Conservation (phyloP, 2,329 filamentous ascomycete species). For the Thielaviopsis populi region DNA sequence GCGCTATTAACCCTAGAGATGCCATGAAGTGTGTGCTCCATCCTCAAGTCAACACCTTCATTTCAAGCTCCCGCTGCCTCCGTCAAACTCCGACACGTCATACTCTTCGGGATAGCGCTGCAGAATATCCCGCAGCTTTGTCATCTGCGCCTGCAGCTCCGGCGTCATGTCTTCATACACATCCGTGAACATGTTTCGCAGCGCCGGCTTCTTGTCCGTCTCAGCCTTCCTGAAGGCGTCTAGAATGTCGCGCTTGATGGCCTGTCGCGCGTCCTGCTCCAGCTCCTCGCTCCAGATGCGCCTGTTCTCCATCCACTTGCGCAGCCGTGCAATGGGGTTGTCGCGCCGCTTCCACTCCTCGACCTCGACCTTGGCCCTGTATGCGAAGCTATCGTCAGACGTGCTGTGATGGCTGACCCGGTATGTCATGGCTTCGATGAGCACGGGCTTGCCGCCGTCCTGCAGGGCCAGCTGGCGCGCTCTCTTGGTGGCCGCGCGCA, state of each 20-base stretch:
- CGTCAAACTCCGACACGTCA: slow-evolving; percentile 62
- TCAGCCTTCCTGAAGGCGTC: slow-evolving; percentile 74
- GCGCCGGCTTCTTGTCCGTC: slow-evolving; percentile 60
- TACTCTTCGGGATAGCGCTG: slow-evolving; percentile 87
- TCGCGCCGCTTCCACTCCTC: slow-evolving; percentile 88
- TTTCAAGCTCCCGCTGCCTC: slow-evolving; percentile 38
- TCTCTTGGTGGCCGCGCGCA: slow-evolving; percentile 61
- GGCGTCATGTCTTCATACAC: slow-evolving; percentile 79
- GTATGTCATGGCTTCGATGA: slow-evolving; percentile 95
- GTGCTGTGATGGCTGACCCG: slow-evolving; percentile 97
- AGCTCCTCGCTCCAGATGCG: slow-evolving; percentile 72
- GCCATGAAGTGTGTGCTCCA: background rate
- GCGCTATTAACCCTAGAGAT: background rate
- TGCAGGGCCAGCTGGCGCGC: slow-evolving; percentile 66
- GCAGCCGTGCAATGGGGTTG: slow-evolving; percentile 69
- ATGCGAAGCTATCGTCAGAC: slow-evolving; percentile 91
- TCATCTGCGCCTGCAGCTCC: slow-evolving; percentile 57
- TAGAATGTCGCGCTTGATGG: slow-evolving; percentile 58
- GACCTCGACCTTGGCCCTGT: slow-evolving; percentile 83
- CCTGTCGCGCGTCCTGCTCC: slow-evolving; percentile 56
- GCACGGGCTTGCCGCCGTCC: slow-evolving; percentile 64
- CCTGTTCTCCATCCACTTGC: slow-evolving; percentile 80
- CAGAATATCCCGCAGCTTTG: slow-evolving; percentile 58
- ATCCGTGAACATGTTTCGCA: slow-evolving; percentile 65
- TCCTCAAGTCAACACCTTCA: background rate